Percentiles rank a stretch among this genome's conserved stretches.
phyloP scores from a whole-genome alignment of 2,329 filamentous ascomycete genomes.

The Thyridium curvatum region DNA sequence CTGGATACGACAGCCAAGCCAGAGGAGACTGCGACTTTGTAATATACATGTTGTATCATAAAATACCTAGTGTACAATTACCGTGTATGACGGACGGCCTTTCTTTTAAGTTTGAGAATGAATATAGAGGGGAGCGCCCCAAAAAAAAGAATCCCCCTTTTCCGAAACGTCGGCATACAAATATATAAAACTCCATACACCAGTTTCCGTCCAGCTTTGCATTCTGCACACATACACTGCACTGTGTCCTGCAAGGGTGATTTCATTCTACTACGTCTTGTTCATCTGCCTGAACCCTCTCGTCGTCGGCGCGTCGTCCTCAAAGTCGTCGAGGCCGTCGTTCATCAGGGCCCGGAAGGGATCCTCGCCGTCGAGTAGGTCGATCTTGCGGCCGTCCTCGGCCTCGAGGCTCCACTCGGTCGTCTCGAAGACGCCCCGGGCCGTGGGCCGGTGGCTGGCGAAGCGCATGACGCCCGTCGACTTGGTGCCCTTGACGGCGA shows the following conservation, averaged over 20 bases:
- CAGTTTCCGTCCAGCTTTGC: no score
- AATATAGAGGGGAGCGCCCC: not conserved
- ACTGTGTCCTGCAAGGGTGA: no score
- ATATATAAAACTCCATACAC: no score
- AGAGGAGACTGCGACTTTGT: constrained; percentile 10
- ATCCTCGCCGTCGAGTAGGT: constrained; percentile 67
- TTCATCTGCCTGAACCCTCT: constrained; percentile 46
- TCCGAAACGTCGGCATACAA: no score
- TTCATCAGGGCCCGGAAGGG: constrained; percentile 52
- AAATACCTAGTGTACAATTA: constrained; percentile 1
- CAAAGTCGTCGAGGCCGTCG: constrained; percentile 16
- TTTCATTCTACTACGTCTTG: constrained; percentile 13
- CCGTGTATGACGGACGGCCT: not conserved
- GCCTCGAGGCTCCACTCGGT: constrained; percentile 81
- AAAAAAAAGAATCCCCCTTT: no score
- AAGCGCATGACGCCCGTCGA: constrained; percentile 72
- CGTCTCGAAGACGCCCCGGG: constrained; percentile 70
- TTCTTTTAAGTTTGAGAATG: not conserved
- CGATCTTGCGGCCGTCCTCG: constrained; percentile 52
- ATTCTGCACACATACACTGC: no score
- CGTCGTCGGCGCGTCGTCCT: constrained; percentile 27
- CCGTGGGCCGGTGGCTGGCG: constrained; percentile 60
- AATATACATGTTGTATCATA: constrained; percentile 8
- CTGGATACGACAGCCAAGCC: constrained; percentile 7
- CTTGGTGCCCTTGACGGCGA: constrained; percentile 77